Evolutionary conservation across 805 yeast genomes (phyloP).

Genomic region (Barnettozyma sucrosica): DNA sequence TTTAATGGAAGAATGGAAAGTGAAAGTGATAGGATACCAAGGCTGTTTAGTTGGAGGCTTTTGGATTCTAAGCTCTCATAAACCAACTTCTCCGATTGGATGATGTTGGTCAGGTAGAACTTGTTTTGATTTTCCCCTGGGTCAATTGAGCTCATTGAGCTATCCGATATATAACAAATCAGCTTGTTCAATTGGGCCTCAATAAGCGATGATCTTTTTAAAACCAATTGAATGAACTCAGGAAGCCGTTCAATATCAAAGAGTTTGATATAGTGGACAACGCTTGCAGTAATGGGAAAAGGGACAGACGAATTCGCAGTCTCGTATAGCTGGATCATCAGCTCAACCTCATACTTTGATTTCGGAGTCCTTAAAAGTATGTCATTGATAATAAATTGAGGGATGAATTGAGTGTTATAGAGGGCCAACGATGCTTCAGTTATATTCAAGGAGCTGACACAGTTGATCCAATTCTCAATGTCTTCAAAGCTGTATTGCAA

Average conservation of each 20-base stretch:
- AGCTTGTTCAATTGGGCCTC: conserved; percentile 8
- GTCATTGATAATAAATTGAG: conserved; percentile 35
- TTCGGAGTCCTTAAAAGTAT: conserved; percentile 31
- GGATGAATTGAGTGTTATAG: conserved; percentile 28
- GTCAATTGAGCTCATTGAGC: conserved; percentile 3
- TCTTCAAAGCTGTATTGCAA: conserved; percentile 8
- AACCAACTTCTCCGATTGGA: conserved; percentile 1
- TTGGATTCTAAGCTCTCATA: not conserved
- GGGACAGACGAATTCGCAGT: no score
- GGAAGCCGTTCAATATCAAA: conserved; percentile 8
- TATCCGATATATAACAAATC: conserved; percentile 7
- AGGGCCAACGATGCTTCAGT: conserved; percentile 31
- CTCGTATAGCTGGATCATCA: conserved; percentile 8
- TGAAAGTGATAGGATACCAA: conserved; percentile 2
- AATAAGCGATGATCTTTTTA: conserved; percentile 2
- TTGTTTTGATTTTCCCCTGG: conserved; percentile 2
- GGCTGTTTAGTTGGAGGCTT: not conserved
- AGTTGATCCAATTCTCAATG: conserved; percentile 15
- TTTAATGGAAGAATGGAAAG: not conserved
- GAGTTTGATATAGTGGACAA: conserved; percentile 15
- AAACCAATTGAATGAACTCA: not conserved
- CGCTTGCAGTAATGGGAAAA: conserved; percentile 1
- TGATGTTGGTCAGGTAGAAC: not conserved
- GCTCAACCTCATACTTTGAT: conserved; percentile 14
- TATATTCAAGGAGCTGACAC: conserved; percentile 29